Conservation (phyloP, 73 alveolate species). For the Stentor coeruleus region DNA sequence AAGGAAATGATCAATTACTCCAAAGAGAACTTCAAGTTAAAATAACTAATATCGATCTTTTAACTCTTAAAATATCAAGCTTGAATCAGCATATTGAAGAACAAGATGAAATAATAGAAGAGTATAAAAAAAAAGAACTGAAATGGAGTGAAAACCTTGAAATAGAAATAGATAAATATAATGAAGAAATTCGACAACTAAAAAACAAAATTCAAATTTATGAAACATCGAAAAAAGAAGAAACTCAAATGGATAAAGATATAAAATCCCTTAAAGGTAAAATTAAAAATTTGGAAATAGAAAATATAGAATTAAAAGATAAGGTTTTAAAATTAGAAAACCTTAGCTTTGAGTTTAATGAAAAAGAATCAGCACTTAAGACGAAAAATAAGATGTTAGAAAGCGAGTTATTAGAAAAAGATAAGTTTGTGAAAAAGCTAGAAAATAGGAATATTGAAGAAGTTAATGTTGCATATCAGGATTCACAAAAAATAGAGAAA, state of each 20-base stretch:
- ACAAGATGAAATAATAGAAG: background rate
- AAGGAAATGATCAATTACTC: background rate
- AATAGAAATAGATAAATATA: background rate
- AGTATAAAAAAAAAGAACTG: background rate
- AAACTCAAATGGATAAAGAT: background rate
- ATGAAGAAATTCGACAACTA: background rate
- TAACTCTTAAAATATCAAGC: background rate
- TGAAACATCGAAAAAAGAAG: background rate
- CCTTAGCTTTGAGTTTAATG: background rate
- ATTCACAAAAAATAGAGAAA: background rate
- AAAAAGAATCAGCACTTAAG: background rate
- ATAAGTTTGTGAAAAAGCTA: too few species aligned
- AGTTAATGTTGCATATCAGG: too few species aligned
- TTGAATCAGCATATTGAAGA: background rate
- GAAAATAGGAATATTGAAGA: too few species aligned
- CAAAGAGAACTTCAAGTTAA: background rate
- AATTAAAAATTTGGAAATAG: background rate
- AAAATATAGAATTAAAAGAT: background rate
- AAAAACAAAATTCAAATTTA: too few species aligned
- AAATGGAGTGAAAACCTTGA: conserved; percentile 21
- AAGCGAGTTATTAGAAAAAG: too few species aligned
- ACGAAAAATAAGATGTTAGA: background rate
- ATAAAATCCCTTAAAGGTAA: background rate
- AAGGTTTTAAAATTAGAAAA: background rate
- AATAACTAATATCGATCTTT: background rate